Evolutionary conservation across 805 yeast species (phyloP), one percentile per base, ranked within the genome.

Genomic region (Wickerhamomyces sydowiorum): DNA sequence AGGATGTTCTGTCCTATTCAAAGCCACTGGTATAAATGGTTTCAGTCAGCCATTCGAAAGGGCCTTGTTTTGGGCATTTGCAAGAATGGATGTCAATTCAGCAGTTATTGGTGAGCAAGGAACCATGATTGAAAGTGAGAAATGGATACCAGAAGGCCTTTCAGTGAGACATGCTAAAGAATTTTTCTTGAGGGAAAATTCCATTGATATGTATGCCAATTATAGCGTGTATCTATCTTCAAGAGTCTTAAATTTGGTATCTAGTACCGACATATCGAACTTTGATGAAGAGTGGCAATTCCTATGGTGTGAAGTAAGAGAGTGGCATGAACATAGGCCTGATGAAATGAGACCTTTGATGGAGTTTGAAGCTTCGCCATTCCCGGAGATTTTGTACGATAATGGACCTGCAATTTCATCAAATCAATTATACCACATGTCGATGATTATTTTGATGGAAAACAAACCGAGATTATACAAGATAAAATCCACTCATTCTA

Each of bases 1-100:
- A 45, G 72, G 67, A 9, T 67, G 69, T 46, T 64, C 67, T 4
- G 55, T 62, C 0, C 46, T 66, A 46, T 61, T 71, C 40, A 56
- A 62, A 31, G 61, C 68, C 13, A 63, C 64, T 36, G 62, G 61
- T 7, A 63, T 70, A 36, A 54, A 64, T 47, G 74, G 71, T 1
- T 59, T 63, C 35, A 54, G 66, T 31, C 54, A 59, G 22, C 47
- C 45, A 18, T 54, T 68, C 18, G 66, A 65, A 36, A 49, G 70
- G 42, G 64, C 68, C 0, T 50, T 70, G 36, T 69, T 72, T 42
- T 72, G 75, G 76, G 62, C 65, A 37, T 66, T 69, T 51, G 68
- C 67, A 2, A 51, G 72, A 20, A 58, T 69, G 61, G 75, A 70
- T 46, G 58, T 69, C 8, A 63, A 64, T 37, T 61, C 62, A 40